Evolutionary conservation across 2,329 filamentous ascomycete species (phyloP).

Genomic region (Scedosporium apiospermum): DNA sequence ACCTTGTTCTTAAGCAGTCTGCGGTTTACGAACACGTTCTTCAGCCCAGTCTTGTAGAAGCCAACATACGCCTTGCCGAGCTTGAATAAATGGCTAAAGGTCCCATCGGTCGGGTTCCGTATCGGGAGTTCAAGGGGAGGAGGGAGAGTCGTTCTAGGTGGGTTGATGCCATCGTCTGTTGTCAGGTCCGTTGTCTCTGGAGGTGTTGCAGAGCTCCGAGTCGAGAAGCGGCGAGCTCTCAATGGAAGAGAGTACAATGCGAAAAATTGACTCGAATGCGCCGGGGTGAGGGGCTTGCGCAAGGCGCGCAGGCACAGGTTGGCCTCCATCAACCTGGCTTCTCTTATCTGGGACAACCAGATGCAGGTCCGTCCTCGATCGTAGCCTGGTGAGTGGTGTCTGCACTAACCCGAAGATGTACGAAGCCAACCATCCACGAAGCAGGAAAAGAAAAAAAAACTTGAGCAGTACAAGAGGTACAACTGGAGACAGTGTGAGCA

Average conservation of each 20-base stretch:
- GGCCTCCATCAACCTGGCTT: not conserved
- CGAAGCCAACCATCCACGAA: not conserved
- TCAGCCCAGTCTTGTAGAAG: conserved; percentile 85
- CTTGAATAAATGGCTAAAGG: conserved; percentile 39
- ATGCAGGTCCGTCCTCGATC: not conserved
- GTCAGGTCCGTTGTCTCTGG: not conserved
- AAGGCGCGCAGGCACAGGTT: conserved; percentile 3
- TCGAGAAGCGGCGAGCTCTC: conserved; percentile 2
- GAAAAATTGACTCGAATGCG: not conserved
- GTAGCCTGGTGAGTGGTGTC: not conserved
- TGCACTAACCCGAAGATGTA: not conserved
- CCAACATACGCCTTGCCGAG: conserved; percentile 66
- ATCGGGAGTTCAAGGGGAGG: conserved; percentile 56
- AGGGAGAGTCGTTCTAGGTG: conserved; percentile 63
- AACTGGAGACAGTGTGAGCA: not conserved
- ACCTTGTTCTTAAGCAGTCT: conserved; percentile 36
- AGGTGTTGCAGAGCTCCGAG: not conserved
- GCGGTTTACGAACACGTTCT: conserved; percentile 62
- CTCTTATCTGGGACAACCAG: not conserved
- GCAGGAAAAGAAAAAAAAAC: not conserved
- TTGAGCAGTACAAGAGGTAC: not conserved
- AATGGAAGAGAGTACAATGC: not conserved
- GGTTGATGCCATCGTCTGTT: conserved; percentile 46
- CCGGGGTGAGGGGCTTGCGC: not conserved
- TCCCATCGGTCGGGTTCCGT: conserved; percentile 33